Evolutionary conservation across 192 early-diverging fungal species (phyloP), one percentile per base, ranked within the genome.

Genomic region (Linnemannia schmuckeri): DNA sequence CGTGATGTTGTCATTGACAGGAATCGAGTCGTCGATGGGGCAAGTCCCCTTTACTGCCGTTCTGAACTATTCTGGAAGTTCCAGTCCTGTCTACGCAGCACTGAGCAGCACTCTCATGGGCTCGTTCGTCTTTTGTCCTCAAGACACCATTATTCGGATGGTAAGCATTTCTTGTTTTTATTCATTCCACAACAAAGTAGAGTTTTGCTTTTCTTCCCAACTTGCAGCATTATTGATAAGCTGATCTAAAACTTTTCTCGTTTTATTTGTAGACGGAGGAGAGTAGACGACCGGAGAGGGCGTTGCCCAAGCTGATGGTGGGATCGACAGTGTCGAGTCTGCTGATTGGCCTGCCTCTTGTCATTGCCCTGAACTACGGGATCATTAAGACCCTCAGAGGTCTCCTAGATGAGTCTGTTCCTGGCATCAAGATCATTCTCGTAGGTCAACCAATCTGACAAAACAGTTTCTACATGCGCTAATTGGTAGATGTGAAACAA

Each of bases 111-210:
- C 75, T 3, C 55, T 86, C 18, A 86, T 86, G 84, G 78, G 79
- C 17, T 80, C 84, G 0, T 86, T 86, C 74, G 77, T 81, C 47
- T 86, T 86, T 74, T 86, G 84, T 54, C 84, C 79, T 1, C 84
- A 86, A 52, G 84, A 86, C 38, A 52, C 84, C 0, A 46, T 86
- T 17, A 81, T 81, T 44, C 84, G 84, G 18, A 81, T 86, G 84
- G 79, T 86, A 74, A 44, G 52, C 24, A 41, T 1, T 38, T n/a
- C 7, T 12, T n/a, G 3, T 35, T 35, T 12, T 38, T 7, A 46
- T 33, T 46, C 44, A 46, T 46, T 7, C 44, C 44, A 46, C 8
- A 46, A 46, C 13, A 46, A 46, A 46, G n/a, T 46, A 13, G 44
- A 12, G 10, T 46, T 46, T 9, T 46, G 44, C 15, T 46, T 0